Evolutionary conservation across 176 grass and related monocot species (phyloP).

Genomic region (Pharus latifolius): DNA sequence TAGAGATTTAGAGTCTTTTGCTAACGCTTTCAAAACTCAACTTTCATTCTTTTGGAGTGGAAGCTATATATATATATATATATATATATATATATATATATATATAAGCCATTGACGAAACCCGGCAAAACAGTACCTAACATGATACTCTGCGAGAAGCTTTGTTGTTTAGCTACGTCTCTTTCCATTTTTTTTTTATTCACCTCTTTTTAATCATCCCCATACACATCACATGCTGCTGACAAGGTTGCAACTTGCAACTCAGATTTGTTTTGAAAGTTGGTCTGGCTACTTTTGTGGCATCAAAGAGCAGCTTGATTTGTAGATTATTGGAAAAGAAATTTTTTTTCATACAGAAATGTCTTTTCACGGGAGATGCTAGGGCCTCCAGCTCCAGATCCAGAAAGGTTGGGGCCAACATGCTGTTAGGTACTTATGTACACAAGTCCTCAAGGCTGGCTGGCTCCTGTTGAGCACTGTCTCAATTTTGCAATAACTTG

Average conservation of each 20-base stretch:
- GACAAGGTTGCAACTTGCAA: slow-evolving; percentile 3
- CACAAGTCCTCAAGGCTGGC: too few relatives aligned
- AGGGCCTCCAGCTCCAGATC: not conserved
- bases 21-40: too few relatives aligned
- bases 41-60: too few relatives aligned
- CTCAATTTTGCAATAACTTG: too few relatives aligned
- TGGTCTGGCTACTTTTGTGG: not conserved
- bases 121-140: too few relatives aligned
- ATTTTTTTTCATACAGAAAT: not conserved
- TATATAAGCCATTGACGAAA: too few relatives aligned
- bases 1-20: too few relatives aligned
- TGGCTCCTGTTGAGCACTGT: not conserved
- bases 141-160: not conserved
- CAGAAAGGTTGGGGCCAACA: not conserved
- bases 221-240: slow-evolving; percentile 6
- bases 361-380: not conserved
- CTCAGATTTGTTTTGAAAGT: not conserved
- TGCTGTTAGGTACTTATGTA: not conserved
- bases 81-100: too few relatives aligned
- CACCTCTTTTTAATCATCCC: not conserved
- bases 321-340: not conserved
- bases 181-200: not conserved
- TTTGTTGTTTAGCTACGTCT: slow-evolving; percentile 2
- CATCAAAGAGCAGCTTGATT: not conserved
- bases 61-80: too few relatives aligned